Evolutionary conservation across 148 eudicot genomes (phyloP), one percentile per base, ranked within the genome.

Genomic region (Euryodendron excelsum): DNA sequence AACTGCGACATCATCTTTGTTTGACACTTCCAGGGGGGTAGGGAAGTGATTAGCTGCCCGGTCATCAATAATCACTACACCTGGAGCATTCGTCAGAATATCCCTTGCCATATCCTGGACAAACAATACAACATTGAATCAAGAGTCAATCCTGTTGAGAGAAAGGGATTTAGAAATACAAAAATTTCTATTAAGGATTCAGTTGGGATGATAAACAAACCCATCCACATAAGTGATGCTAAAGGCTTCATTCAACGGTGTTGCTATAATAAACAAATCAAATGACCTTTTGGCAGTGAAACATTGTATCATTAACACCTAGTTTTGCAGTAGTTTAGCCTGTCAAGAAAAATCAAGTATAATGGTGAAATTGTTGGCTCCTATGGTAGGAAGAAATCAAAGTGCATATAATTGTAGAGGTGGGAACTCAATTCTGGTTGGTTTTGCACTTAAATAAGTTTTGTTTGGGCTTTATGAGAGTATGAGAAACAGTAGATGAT

Each of bases 21-120:
- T 93, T 12, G 99, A 96, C 79, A 93, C 99, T 83, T 88, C 91
- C 82, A 96, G 82, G 17, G 98, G 99, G 17, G 99, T 96, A 15
- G 99, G 99, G 79, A 96, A 96, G 79, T 27, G 84, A 79, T 96
- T 96, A 72, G 88, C 77, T 60, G 82, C 87, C 61, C 94, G 97
- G 58, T 94, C 92, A 87, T 94, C 98, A 58, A 94, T 87, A n/a
- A 92, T 93, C 62, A 92, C 93, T 61, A 94, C 88, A 50, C 98
- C 94, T 36, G 97, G 91, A 53, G 99, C 98, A 44, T 84, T 89
- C 81, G 75, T 88, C 71, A 96, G 88, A 78, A 96, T 89, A 13
- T 89, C 94, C 80, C 86, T 92, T 50, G 98, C 98, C 9, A 91
- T 88, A 79, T 88, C 87, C 98, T 94, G 69, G 37, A 69, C 28